These are phyloP conservation scores for Pisolithus thermaeus DNA, from an alignment of 1,284 basidiomycete species.

Conservation along the genomic window DNA sequence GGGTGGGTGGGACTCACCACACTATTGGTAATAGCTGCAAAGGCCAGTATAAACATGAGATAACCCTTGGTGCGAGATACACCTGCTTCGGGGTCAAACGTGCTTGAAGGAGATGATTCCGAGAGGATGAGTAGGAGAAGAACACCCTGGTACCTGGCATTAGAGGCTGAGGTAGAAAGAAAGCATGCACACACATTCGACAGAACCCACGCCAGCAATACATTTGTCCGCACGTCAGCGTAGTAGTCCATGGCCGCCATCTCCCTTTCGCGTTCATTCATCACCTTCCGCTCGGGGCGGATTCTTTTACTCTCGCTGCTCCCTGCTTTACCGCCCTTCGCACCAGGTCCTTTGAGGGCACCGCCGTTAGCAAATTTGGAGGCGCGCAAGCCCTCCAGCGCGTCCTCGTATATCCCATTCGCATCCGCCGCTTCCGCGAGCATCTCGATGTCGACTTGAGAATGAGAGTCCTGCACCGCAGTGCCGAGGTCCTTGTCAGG, in stretches of 20 bases:
- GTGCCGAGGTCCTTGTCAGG: constrained; percentile 74
- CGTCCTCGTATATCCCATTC: constrained; percentile 86
- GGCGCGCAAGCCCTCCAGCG: constrained; percentile 75
- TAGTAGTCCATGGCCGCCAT: constrained; percentile 83
- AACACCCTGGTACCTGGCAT: constrained; percentile 48
- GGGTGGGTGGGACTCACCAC: constrained; percentile 35
- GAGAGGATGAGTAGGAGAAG: constrained; percentile 73
- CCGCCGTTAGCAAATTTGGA: constrained; percentile 46
- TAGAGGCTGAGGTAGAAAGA: not conserved
- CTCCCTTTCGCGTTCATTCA: constrained; percentile 56
- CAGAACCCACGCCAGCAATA: constrained; percentile 80
- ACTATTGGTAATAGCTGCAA: constrained; percentile 70
- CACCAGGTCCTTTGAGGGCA: constrained; percentile 4
- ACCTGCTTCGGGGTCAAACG: constrained; percentile 53
- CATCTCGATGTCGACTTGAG: constrained; percentile 86
- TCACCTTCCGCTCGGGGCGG: constrained; percentile 19
- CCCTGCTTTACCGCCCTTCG: constrained; percentile 5
- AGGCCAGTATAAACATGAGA: constrained; percentile 73
- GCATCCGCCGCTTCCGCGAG: constrained; percentile 83
- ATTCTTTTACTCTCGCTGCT: constrained; percentile 12
- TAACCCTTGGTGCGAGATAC: constrained; percentile 66
- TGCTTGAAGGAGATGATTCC: constrained; percentile 53
- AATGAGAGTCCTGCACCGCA: constrained; percentile 71
- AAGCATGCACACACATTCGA: constrained; percentile 58
- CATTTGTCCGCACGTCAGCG: constrained; percentile 88